A percentile compares a stretch with the other conserved stretches of the same genome.
Conservation (phyloP, 192 early-diverging fungal genomes). For the Neocallimastix lanati region DNA sequence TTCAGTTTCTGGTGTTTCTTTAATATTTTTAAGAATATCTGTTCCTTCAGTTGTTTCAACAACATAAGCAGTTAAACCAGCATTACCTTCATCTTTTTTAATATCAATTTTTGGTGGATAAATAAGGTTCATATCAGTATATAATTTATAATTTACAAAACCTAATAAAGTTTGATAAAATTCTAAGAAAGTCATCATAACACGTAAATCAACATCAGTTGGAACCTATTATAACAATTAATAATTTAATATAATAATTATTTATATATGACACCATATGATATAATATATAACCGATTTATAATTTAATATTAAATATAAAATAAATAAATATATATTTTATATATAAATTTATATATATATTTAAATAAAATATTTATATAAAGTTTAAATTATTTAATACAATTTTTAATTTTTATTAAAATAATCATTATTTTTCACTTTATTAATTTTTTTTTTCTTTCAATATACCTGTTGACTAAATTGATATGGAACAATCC, state of each 20-base stretch:
- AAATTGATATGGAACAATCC: constrained; percentile 94
- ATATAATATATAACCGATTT: too few relatives aligned
- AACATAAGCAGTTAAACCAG: constrained; percentile 43
- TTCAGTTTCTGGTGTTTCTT: constrained; percentile 19
- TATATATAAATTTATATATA: too few relatives aligned
- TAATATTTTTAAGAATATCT: constrained; percentile 9
- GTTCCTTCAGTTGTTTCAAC: constrained; percentile 31
- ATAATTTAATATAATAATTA: too few relatives aligned
- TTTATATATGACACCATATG: too few relatives aligned
- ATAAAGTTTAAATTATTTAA: too few relatives aligned
- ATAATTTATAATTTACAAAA: constrained; percentile 91
- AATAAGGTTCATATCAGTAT: constrained; percentile 61
- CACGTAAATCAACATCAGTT: constrained; percentile 82
- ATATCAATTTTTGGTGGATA: constrained; percentile 78
- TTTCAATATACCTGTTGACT: constrained; percentile 42
- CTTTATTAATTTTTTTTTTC: too few relatives aligned
- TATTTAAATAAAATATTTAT: too few relatives aligned
- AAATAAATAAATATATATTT: too few relatives aligned
- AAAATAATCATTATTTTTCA: too few relatives aligned
- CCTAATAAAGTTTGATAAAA: constrained; percentile 81
- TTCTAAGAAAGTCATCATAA: constrained; percentile 93
- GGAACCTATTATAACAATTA: constrained; percentile 53
- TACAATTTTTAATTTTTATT: too few relatives aligned
- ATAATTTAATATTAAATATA: too few relatives aligned
- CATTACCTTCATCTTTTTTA: constrained; percentile 35